These are phyloP conservation scores for Talaromyces borbonicus DNA, from an alignment of 495 filamentous ascomycete species.

Conservation along the genomic window DNA sequence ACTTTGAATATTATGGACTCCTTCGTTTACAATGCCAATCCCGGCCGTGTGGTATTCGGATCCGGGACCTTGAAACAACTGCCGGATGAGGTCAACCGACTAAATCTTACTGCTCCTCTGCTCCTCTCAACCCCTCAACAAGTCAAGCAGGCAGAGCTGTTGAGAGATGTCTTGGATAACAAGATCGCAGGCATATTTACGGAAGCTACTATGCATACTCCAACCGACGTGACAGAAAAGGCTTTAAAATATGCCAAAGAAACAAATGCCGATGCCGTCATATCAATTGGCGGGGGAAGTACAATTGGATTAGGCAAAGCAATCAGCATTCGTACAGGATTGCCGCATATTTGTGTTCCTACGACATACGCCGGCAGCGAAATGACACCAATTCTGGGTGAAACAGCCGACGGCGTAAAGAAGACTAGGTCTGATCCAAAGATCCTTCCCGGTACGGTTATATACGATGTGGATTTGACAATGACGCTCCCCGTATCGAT, in stretches of 20 bases:
- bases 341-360: slow-evolving; percentile 56
- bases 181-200: slow-evolving; percentile 48
- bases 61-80: slow-evolving; percentile 50
- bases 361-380: slow-evolving; percentile 64
- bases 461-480: slow-evolving; percentile 61
- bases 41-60: slow-evolving; percentile 53
- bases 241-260: slow-evolving; percentile 44
- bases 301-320: slow-evolving; percentile 61
- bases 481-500: slow-evolving; percentile 51
- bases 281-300: slow-evolving; percentile 56
- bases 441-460: slow-evolving; percentile 55
- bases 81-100: slow-evolving; percentile 46
- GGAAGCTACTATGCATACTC: slow-evolving; percentile 61
- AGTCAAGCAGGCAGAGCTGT: slow-evolving; percentile 36
- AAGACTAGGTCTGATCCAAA: slow-evolving; percentile 54
- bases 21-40: slow-evolving; percentile 53
- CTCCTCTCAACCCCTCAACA: slow-evolving; percentile 53
- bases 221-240: slow-evolving; percentile 50
- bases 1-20: slow-evolving; percentile 30
- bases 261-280: slow-evolving; percentile 40
- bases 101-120: slow-evolving; percentile 44
- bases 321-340: slow-evolving; percentile 51
- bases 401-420: slow-evolving; percentile 54
- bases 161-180: slow-evolving; percentile 40
- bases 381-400: slow-evolving; percentile 60